These are phyloP conservation scores for Myrica gale DNA, from an alignment of 306 rosid genomes.

Conservation along the genomic window DNA sequence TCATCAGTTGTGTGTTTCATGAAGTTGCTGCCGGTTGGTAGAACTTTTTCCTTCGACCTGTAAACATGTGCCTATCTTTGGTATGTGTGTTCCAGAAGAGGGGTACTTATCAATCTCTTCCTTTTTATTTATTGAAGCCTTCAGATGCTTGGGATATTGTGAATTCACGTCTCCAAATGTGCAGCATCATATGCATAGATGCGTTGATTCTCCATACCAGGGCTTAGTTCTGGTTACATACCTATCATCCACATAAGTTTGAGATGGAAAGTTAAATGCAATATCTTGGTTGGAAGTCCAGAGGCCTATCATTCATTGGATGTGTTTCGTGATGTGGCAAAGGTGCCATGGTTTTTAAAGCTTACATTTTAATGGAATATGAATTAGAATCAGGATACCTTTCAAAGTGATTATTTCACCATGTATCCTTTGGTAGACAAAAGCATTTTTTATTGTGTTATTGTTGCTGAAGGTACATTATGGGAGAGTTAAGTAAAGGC, in stretches of 20 bases:
- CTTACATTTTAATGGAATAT: background rate
- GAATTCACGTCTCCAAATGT: conserved; percentile 17
- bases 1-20: background rate
- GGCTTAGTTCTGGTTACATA: background rate
- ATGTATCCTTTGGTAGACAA: background rate
- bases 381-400: conserved; percentile 3
- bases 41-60: background rate
- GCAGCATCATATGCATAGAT: background rate
- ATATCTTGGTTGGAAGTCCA: conserved; percentile 10
- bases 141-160: background rate
- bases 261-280: conserved; percentile 19
- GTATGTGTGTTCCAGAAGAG: conserved; percentile 1
- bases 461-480: conserved; percentile 3
- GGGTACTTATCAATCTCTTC: background rate
- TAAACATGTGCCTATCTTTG: background rate
- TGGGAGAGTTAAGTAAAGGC: background rate
- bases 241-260: background rate
- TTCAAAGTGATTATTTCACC: background rate
- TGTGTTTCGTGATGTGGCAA: no score
- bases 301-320: background rate
- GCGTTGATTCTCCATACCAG: conserved; percentile 6
- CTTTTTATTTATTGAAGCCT: background rate
- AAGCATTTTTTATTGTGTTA: conserved; percentile 1
- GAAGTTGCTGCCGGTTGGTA: background rate
- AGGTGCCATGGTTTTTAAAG: no score